Percentiles rank a stretch among this genome's conserved stretches.
Evolutionary conservation across 305 asterid species (phyloP).

Genomic region (Solanum aculeatissimum): DNA sequence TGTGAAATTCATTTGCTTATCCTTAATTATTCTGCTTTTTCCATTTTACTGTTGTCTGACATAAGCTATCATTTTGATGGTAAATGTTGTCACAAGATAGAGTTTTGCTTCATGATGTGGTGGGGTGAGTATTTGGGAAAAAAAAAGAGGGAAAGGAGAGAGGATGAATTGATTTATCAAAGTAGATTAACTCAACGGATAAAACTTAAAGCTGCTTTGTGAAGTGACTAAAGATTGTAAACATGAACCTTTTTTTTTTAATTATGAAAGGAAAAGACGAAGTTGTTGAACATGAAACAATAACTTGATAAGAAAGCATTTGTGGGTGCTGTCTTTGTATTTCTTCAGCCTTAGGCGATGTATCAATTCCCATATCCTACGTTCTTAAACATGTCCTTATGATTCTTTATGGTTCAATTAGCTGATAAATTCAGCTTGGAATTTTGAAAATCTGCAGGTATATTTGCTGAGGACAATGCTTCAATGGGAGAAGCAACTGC

Average conservation of each 20-base stretch:
- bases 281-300: not conserved
- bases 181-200: not conserved
- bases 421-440: not conserved
- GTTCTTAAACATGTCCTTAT: not conserved
- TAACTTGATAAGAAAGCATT: not conserved
- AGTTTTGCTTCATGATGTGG: not conserved
- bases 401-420: not conserved
- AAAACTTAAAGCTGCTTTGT: not conserved
- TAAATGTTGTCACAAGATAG: not conserved
- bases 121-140: not conserved
- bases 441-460: conserved; percentile 29
- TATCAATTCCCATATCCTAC: not conserved
- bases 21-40: not conserved
- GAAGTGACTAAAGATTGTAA: not conserved
- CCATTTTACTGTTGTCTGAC: not conserved
- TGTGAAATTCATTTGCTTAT: not conserved
- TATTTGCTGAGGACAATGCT: conserved; percentile 88
- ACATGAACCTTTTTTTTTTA: not conserved
- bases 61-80: not conserved
- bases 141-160: not conserved
- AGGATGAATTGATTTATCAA: not conserved
- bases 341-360: not conserved
- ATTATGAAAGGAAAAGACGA: not conserved
- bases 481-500: conserved; percentile 93
- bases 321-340: not conserved